Conservation (phyloP, 257 asterid genomes). For the Scutellaria minor region DNA sequence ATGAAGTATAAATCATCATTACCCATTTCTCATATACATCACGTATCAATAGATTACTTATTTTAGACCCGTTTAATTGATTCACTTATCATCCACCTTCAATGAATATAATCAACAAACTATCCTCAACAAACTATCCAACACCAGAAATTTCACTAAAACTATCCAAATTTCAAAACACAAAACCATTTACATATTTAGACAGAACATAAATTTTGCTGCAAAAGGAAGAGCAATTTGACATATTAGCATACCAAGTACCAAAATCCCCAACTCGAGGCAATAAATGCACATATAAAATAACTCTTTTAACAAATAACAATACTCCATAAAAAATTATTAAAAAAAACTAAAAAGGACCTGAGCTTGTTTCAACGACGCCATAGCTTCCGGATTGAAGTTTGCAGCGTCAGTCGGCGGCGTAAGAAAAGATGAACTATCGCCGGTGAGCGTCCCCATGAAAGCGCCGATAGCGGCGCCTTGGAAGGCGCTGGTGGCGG, state of each 20-base stretch:
- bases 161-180: neutral
- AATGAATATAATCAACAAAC: neutral
- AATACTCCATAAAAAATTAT: neutral
- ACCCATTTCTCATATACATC: neutral
- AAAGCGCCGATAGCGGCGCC: slow-evolving; percentile 89
- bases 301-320: neutral
- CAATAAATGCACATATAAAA: neutral
- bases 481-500: slow-evolving; percentile 74
- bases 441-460: slow-evolving; percentile 81
- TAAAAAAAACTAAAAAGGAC: slow-evolving; percentile 28
- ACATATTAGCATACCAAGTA: neutral
- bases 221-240: neutral
- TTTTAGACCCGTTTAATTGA: neutral
- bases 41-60: neutral
- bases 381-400: slow-evolving; percentile 77
- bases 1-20: slow-evolving; percentile 7
- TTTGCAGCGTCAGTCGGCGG: slow-evolving; percentile 71
- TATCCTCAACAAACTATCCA: neutral
- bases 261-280: neutral
- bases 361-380: slow-evolving; percentile 88
- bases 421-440: slow-evolving; percentile 56
- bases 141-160: slow-evolving; percentile 4
- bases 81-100: no score
- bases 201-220: slow-evolving; percentile 4
- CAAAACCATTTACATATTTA: neutral